Conservation (phyloP, 2,329 filamentous ascomycete genomes). For the Podosphaera xanthii region DNA sequence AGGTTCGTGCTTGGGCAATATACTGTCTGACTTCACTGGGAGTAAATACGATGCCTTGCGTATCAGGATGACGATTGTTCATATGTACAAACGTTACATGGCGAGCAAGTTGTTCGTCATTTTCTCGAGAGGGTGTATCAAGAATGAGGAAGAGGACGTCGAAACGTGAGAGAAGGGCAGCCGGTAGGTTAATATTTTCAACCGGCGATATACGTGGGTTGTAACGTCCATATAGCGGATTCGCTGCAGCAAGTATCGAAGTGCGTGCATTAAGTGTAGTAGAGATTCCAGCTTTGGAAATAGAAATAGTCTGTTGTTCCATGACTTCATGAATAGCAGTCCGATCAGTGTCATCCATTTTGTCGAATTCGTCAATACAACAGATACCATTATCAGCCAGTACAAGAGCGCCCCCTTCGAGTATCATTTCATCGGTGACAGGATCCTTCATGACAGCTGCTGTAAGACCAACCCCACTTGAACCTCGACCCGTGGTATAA, state of each 20-base stretch:
- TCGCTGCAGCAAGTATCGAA: conserved; percentile 85
- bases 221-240: conserved; percentile 92
- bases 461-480: conserved; percentile 60
- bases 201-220: conserved; percentile 93
- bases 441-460: conserved; percentile 64
- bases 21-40: conserved; percentile 91
- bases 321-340: conserved; percentile 74
- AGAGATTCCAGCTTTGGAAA: conserved; percentile 81
- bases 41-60: conserved; percentile 56
- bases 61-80: conserved; percentile 78
- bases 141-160: conserved; percentile 92
- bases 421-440: conserved; percentile 55
- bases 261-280: conserved; percentile 92
- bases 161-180: conserved; percentile 86
- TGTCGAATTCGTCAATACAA: conserved; percentile 71
- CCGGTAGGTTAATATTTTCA: conserved; percentile 98
- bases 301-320: conserved; percentile 71
- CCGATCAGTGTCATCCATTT: conserved; percentile 59
- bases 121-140: conserved; percentile 74
- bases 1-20: conserved; percentile 77
- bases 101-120: conserved; percentile 78
- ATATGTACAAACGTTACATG: conserved; percentile 96
- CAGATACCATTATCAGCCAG: conserved; percentile 64
- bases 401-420: conserved; percentile 60
- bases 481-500: conserved; percentile 63